Conservation (phyloP, 2,329 filamentous ascomycete species). For the Epichloe sibirici region DNA sequence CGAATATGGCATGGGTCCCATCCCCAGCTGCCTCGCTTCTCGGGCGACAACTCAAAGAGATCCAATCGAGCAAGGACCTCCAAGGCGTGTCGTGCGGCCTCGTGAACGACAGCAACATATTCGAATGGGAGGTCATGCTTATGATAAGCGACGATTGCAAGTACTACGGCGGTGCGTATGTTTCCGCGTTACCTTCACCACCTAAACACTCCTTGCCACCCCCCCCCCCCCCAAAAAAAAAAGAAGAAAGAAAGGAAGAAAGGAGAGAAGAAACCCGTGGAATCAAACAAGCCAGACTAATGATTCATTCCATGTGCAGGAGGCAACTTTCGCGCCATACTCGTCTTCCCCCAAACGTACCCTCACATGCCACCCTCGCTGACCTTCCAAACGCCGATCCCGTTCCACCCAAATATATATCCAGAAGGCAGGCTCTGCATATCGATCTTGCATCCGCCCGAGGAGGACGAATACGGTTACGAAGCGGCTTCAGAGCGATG, state of each 20-base stretch:
- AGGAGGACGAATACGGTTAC: slow-evolving; percentile 90
- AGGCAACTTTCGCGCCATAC: slow-evolving; percentile 78
- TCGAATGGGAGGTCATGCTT: slow-evolving; percentile 97
- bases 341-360: slow-evolving; percentile 76
- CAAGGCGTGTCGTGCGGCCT: slow-evolving; percentile 90
- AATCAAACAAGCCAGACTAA: not conserved
- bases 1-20: slow-evolving; percentile 29
- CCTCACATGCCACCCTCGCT: slow-evolving; percentile 81
- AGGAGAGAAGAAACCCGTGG: no score
- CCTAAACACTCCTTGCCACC: not conserved
- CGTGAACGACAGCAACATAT: slow-evolving; percentile 73
- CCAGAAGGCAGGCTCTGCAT: slow-evolving; percentile 82
- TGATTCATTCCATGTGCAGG: slow-evolving; percentile 36
- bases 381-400: slow-evolving; percentile 71
- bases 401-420: slow-evolving; percentile 94
- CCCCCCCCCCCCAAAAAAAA: not conserved
- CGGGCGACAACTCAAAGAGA: slow-evolving; percentile 79
- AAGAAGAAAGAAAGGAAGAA: no score
- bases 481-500: slow-evolving; percentile 83
- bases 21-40: slow-evolving; percentile 62
- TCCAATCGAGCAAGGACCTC: slow-evolving; percentile 83
- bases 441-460: slow-evolving; percentile 89
- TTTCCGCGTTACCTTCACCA: not conserved
- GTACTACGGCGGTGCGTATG: slow-evolving; percentile 69
- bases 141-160: slow-evolving; percentile 95